phyloP scores from a whole-genome alignment of 108 stramenopile genomes.

The Licmophora abbreviata region DNA sequence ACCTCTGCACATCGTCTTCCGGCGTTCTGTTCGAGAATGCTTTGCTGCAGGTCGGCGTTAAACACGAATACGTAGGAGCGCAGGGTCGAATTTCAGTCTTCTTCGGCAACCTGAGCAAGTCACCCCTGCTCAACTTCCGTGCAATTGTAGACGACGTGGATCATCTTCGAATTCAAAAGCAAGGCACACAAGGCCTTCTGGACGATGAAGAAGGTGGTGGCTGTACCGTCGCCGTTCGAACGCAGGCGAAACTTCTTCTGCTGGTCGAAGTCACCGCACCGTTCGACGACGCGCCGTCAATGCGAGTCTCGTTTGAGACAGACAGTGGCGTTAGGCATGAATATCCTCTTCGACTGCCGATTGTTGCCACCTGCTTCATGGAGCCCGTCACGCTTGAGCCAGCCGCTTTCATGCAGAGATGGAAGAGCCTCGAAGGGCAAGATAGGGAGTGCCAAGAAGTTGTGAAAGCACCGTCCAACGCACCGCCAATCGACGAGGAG shows the following conservation, averaged over 20 bases:
- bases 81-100: constrained; percentile 89
- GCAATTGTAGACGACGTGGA: constrained; percentile 65
- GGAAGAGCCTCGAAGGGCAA: constrained; percentile 85
- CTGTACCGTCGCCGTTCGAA: constrained; percentile 77
- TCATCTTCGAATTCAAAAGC: constrained; percentile 80
- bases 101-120: constrained; percentile 75
- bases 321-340: constrained; percentile 73
- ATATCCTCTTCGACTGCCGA: constrained; percentile 82
- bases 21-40: constrained; percentile 87
- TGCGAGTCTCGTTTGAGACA: constrained; percentile 80
- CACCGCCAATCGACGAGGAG: constrained; percentile 68
- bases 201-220: constrained; percentile 68
- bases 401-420: constrained; percentile 83
- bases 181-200: constrained; percentile 74
- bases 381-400: constrained; percentile 82
- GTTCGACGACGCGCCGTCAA: constrained; percentile 86
- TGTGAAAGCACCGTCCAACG: constrained; percentile 73
- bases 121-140: constrained; percentile 62
- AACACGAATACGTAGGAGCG: constrained; percentile 83
- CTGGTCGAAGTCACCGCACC: constrained; percentile 82
- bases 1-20: constrained; percentile 75
- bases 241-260: constrained; percentile 77
- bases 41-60: constrained; percentile 79
- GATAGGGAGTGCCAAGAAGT: constrained; percentile 90
- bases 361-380: constrained; percentile 91